These are phyloP conservation scores for Podospora pseudoanserina DNA, from an alignment of 495 filamentous ascomycete genomes.

Conservation along the genomic window DNA sequence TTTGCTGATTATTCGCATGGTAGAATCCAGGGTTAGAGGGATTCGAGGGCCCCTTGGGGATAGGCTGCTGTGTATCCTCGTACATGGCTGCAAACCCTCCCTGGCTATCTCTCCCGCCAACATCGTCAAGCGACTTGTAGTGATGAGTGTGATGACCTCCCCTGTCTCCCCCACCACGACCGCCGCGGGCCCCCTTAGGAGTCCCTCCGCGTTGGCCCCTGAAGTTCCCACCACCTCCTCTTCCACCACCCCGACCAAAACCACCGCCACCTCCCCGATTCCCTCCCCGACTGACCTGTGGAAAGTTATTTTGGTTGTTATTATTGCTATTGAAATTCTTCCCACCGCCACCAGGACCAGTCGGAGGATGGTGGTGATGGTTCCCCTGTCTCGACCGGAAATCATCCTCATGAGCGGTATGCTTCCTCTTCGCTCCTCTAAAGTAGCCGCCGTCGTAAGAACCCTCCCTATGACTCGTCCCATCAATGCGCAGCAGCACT, in stretches of 20 bases:
- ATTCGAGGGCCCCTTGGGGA: slow-evolving; percentile 20
- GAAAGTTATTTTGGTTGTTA: slow-evolving; percentile 18
- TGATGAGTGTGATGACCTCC: slow-evolving; percentile 22
- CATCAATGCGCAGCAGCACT: slow-evolving; percentile 72
- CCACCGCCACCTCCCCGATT: slow-evolving; percentile 11
- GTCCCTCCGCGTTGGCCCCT: slow-evolving; percentile 28
- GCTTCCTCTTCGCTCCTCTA: slow-evolving; percentile 55
- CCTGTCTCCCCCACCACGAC: slow-evolving; percentile 31
- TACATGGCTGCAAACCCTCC: slow-evolving; percentile 38
- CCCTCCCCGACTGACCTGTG: not conserved
- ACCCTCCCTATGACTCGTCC: slow-evolving; percentile 53
- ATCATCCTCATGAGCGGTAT: slow-evolving; percentile 50
- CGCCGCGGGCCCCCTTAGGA: slow-evolving; percentile 21
- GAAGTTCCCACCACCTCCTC: slow-evolving; percentile 18
- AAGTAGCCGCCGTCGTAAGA: slow-evolving; percentile 44
- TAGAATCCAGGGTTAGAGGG: slow-evolving; percentile 15
- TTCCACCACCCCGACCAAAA: slow-evolving; percentile 24
- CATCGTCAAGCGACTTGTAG: slow-evolving; percentile 41
- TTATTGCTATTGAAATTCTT: not conserved
- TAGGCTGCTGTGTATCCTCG: slow-evolving; percentile 30
- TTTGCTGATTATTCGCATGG: not conserved
- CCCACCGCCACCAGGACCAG: slow-evolving; percentile 26
- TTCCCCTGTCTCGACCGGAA: slow-evolving; percentile 25
- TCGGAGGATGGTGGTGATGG: slow-evolving; percentile 29
- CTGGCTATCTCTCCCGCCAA: slow-evolving; percentile 39